Conservation (phyloP, 441 rosid genomes). For the California macrophylla region DNA sequence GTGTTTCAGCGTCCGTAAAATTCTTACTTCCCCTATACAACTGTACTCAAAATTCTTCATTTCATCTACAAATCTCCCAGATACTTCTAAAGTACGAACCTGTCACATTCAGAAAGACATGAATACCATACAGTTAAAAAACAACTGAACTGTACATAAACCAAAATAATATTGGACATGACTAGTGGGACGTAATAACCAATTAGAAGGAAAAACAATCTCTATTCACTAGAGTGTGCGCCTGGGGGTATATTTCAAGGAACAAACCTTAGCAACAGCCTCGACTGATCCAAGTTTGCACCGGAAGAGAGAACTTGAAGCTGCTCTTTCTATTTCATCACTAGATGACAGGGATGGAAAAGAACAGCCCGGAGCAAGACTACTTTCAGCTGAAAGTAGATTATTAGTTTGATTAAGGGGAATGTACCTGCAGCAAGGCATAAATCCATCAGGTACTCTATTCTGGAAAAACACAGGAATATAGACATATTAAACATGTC, state of each 20-base stretch:
- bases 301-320: conserved; percentile 43
- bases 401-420: conserved; percentile 52
- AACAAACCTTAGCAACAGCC: conserved; percentile 68
- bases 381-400: conserved; percentile 30
- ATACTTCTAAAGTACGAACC: conserved; percentile 61
- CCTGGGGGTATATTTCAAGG: background rate
- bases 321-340: conserved; percentile 50
- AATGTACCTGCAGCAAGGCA: conserved; percentile 47
- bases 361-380: conserved; percentile 33
- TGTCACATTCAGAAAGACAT: conserved; percentile 25
- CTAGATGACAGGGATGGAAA: conserved; percentile 45
- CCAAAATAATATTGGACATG: background rate
- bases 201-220: background rate
- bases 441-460: conserved; percentile 16
- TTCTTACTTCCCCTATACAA: conserved; percentile 83
- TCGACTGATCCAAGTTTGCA: conserved; percentile 63
- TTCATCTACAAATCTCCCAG: conserved; percentile 43
- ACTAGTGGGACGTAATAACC: background rate
- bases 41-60: conserved; percentile 66
- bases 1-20: conserved; percentile 62
- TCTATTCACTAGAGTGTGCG: background rate
- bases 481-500: background rate
- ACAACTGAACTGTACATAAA: background rate
- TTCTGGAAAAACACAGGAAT: background rate
- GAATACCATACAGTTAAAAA: background rate